Evolutionary conservation across 2,329 filamentous ascomycete genomes (phyloP).

Genomic region (Stagonosporopsis cucurbitacearum): DNA sequence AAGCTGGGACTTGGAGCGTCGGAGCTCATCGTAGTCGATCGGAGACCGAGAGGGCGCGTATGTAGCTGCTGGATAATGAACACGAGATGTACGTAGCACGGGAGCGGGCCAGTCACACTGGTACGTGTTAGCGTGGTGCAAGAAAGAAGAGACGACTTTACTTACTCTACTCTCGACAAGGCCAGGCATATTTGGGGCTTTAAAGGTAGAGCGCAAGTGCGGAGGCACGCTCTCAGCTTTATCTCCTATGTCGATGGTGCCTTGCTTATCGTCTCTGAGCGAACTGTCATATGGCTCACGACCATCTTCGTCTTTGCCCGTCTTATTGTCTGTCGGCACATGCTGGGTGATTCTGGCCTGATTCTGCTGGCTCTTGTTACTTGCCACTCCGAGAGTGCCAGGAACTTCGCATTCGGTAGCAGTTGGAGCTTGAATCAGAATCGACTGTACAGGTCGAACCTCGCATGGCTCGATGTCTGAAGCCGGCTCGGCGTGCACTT

Average conservation of each 20-base stretch:
- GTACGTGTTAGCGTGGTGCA: not conserved
- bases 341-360: no score
- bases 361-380: not conserved
- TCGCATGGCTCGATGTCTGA: not conserved
- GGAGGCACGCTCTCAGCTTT: conserved; percentile 15
- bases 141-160: not conserved
- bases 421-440: not conserved
- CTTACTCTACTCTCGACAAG: conserved; percentile 4
- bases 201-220: conserved; percentile 17
- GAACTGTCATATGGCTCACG: not conserved
- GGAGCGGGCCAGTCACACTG: conserved; percentile 9
- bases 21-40: conserved; percentile 17
- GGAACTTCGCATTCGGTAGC: not conserved
- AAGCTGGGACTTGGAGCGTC: conserved; percentile 18
- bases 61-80: not conserved
- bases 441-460: no score
- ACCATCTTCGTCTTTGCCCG: not conserved
- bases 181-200: not conserved
- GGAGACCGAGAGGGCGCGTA: conserved; percentile 2
- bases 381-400: no score
- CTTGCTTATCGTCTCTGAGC: not conserved
- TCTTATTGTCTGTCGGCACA: not conserved
- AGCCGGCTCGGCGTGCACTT: not conserved
- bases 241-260: not conserved
- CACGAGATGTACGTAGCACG: conserved; percentile 6